A percentile compares a stretch with the other conserved stretches of the same genome.
Conservation (phyloP, 768 basidiomycete species). For the Cystobasidium ongulense region DNA sequence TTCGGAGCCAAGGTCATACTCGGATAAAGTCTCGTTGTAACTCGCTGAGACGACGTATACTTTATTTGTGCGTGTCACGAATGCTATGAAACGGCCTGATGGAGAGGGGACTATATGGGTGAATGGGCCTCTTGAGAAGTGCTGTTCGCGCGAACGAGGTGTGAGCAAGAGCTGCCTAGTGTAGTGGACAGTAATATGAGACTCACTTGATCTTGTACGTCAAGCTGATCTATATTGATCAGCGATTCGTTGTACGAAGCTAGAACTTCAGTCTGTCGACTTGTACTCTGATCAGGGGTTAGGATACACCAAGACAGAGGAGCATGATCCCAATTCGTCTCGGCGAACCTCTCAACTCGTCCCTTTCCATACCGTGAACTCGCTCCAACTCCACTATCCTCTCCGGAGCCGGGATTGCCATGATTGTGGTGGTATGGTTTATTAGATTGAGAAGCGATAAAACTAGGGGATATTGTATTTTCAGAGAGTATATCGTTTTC, state of each 20-base stretch:
- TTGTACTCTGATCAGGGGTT: slow-evolving; percentile 78
- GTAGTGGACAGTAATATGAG: neutral
- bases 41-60: slow-evolving; percentile 94
- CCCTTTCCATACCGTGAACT: neutral
- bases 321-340: slow-evolving; percentile 62
- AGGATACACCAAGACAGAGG: slow-evolving; percentile 81
- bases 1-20: slow-evolving; percentile 55
- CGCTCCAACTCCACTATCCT: neutral
- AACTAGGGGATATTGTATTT: neutral
- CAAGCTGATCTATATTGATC: slow-evolving; percentile 76
- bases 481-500: neutral
- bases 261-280: slow-evolving; percentile 80
- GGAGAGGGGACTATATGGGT: slow-evolving; percentile 79
- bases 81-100: slow-evolving; percentile 81
- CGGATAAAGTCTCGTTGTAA: slow-evolving; percentile 78
- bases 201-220: slow-evolving; percentile 63
- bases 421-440: neutral
- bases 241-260: slow-evolving; percentile 73
- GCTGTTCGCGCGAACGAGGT: slow-evolving; percentile 47
- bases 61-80: slow-evolving; percentile 56
- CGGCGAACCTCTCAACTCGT: slow-evolving; percentile 26
- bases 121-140: slow-evolving; percentile 80
- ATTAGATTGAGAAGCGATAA: neutral
- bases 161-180: neutral
- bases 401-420: neutral